Evolutionary conservation across 805 yeast species (phyloP).

Genomic region (Starmerella potacharoeniae): DNA sequence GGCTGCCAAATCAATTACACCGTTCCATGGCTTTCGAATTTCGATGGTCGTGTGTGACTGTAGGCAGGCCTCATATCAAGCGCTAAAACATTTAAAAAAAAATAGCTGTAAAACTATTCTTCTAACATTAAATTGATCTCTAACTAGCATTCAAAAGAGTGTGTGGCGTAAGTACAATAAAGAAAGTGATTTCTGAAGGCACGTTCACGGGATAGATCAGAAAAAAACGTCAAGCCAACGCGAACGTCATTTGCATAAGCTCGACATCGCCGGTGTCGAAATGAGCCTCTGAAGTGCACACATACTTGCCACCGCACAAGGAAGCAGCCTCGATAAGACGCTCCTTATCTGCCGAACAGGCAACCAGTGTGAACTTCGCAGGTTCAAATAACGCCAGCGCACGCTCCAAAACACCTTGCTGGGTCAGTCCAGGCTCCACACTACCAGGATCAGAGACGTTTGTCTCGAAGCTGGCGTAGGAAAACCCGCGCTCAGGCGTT

Average conservation of each 20-base stretch:
- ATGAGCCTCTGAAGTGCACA: conserved; percentile 17
- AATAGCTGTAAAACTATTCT: no score
- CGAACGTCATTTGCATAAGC: conserved; percentile 9
- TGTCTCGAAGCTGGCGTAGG: conserved; percentile 92
- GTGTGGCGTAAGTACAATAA: not conserved
- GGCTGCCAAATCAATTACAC: not conserved
- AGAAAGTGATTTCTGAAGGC: not conserved
- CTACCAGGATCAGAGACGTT: conserved; percentile 45
- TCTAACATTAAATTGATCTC: not conserved
- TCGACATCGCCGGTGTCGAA: conserved; percentile 16
- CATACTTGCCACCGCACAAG: conserved; percentile 9
- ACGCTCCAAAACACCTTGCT: conserved; percentile 45
- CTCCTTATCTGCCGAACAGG: conserved; percentile 20
- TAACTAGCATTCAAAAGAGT: not conserved
- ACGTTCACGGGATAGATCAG: not conserved
- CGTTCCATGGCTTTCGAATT: not conserved
- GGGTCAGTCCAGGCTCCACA: conserved; percentile 29
- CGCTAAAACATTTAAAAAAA: no score
- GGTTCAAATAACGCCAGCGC: conserved; percentile 64
- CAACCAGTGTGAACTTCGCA: conserved; percentile 52
- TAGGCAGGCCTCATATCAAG: no score
- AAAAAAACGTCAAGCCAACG: not conserved
- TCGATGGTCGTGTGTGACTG: no score
- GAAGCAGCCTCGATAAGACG: not conserved
- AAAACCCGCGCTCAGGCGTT: conserved; percentile 89